Base-by-base conservation (phyloP, 2,329 filamentous ascomycete genomes). In the Spiromastix sp. region DNA sequence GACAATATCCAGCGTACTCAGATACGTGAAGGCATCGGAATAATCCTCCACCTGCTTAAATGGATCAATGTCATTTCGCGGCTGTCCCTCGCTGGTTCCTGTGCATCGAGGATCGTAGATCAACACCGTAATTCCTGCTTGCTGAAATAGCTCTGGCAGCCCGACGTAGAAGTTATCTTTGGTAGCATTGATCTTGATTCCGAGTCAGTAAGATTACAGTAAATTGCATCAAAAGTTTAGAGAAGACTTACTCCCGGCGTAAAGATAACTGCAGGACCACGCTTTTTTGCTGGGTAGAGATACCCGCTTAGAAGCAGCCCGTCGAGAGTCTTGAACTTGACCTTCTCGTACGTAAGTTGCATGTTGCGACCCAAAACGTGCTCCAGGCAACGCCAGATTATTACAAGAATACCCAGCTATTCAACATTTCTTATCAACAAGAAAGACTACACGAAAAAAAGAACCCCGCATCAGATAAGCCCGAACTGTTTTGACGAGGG, bases 321-420 rank as follows among this genome's bases (percentile, higher is more conserved):
- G 42, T 66, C 62, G 3, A 60, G 29, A 5, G 61, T 61, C 31
- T 55, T 52, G 48, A 63, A 60, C 36, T 62, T 53, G 26, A 64
- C 51, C 27, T 56, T 24, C 21, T 24, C 7, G 21, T 24, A 24
- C 21, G 21, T n/a, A n/a, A n/a, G n/a, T n/a, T n/a, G n/a, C n/a
- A n/a, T n/a, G n/a, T n/a, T n/a, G n/a, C n/a, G n/a, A n/a, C n/a
- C n/a, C n/a, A n/a, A n/a, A n/a, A n/a, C n/a, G n/a, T n/a, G n/a
- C n/a, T n/a, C n/a, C n/a, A n/a, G n/a, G n/a, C n/a, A n/a, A n/a
- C n/a, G n/a, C n/a, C n/a, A n/a, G n/a, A n/a, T n/a, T n/a, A n/a
- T n/a, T n/a, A n/a, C n/a, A n/a, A n/a, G n/a, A n/a, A n/a, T n/a
- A n/a, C n/a, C n/a, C n/a, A n/a, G n/a, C n/a, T n/a, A n/a, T n/a